Evolutionary conservation across 108 stramenopile genomes (phyloP), one percentile per base, ranked within the genome.

Genomic region (Chaetoceros tenuissimus): DNA sequence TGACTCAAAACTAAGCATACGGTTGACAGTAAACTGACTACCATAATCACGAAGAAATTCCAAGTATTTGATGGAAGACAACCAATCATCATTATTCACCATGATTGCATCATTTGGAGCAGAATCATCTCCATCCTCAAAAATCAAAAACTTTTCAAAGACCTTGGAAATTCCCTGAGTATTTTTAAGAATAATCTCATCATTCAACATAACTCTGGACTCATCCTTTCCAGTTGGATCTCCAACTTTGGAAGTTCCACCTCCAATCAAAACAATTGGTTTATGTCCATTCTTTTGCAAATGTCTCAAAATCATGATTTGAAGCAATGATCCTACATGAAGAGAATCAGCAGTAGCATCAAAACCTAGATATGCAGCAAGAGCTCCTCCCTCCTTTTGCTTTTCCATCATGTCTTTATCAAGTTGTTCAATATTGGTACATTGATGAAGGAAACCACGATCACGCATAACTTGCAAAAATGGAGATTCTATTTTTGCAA

Each of bases 191-290:
- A 97, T 90, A 26, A 67, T 69, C 10, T 85, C 87, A n/a, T 94
- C 92, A 8, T 78, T 84, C 27, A 98, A 66, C 69, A 98, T 43
- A 27, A 78, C 60, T 22, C 97, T 84, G 44, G 85, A 73, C 70
- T 97, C 95, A 59, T 96, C 94, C 73, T 97, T 98, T 21, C 98
- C 98, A 8, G 92, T 96, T 19, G 98, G 98, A 74, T 99, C 98
- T 18, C 98, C 98, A 3, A 99, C 88, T 62, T 96, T 94, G 55
- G 84, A 86, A 3, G 97, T 98, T 1, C 94, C 97, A 10, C 97
- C 96, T 2, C 97, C 97, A 25, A 98, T 78, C 26, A 99, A 72
- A 8, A 96, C 94, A 24, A 97, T 68, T 7, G 96, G 94, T 55
- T 80, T 72, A 64, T 94, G 92, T 20, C 96, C 96, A 20, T 61